phyloP scores from a whole-genome alignment of 2,329 filamentous ascomycete species.

The Phaeosphaeria sp. region DNA sequence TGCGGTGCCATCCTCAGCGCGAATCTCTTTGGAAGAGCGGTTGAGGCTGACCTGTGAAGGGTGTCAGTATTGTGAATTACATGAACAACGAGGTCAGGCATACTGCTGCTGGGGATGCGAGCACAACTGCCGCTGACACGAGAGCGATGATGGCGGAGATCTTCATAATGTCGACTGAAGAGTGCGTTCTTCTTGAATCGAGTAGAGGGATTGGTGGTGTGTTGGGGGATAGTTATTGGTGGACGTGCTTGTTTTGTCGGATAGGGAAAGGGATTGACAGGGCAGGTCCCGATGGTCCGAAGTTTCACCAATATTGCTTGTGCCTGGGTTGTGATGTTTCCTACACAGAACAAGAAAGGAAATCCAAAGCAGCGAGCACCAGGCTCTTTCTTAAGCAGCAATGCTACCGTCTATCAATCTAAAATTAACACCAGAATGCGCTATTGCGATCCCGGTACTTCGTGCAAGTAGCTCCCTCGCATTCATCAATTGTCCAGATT shows the following conservation, averaged over 20 bases:
- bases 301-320: background rate
- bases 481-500: slow-evolving; percentile 18
- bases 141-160: slow-evolving; percentile 28
- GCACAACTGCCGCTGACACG: slow-evolving; percentile 19
- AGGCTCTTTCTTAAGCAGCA: slow-evolving; percentile 17
- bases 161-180: slow-evolving; percentile 27
- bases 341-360: background rate
- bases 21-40: slow-evolving; percentile 23
- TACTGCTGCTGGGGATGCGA: slow-evolving; percentile 37
- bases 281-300: background rate
- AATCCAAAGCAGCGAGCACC: background rate
- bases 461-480: slow-evolving; percentile 3
- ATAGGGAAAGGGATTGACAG: background rate
- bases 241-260: background rate
- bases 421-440: slow-evolving; percentile 11
- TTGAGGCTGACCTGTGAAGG: slow-evolving; percentile 27
- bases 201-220: background rate
- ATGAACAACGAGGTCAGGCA: background rate
- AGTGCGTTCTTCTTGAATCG: background rate
- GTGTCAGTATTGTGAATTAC: background rate
- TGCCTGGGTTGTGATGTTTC: too few species aligned
- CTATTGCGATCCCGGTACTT: background rate
- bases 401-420: slow-evolving; percentile 21
- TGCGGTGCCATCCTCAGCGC: slow-evolving; percentile 16
- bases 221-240: background rate